A percentile compares a stretch with the other conserved stretches of the same genome.
These are phyloP conservation scores for Laetiporus sulphureus DNA, from an alignment of 1,284 basidiomycete genomes.

Conservation along the genomic window DNA sequence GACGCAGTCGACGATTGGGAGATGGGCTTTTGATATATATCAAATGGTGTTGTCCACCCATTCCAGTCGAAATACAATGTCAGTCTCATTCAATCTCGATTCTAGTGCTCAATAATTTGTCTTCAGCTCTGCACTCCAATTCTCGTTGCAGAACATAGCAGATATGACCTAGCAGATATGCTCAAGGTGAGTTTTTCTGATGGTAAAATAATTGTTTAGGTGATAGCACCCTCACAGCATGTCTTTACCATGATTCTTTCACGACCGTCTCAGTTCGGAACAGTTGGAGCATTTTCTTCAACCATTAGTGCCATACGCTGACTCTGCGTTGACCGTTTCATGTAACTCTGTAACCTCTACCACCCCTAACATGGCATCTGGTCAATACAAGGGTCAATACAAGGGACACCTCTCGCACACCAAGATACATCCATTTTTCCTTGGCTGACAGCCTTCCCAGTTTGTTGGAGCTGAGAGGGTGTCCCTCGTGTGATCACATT, in stretches of 20 bases:
- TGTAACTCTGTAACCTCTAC: no score
- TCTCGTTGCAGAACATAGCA: constrained; percentile 23
- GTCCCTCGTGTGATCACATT: no score
- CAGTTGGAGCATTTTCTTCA: constrained; percentile 21
- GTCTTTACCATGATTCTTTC: constrained; percentile 23
- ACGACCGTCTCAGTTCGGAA: constrained; percentile 25
- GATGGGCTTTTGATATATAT: constrained; percentile 46
- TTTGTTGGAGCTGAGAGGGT: no score
- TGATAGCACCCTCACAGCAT: constrained; percentile 10
- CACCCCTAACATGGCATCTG: no score
- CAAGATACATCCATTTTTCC: no score
- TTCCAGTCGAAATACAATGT: constrained; percentile 36
- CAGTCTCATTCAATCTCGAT: not conserved
- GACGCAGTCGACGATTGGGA: constrained; percentile 40
- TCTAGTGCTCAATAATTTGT: not conserved
- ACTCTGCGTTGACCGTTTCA: no score
- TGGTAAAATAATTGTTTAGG: not conserved
- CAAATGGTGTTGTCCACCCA: constrained; percentile 35
- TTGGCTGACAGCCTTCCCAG: no score
- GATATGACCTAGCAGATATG: constrained; percentile 20
- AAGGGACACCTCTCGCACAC: no score
- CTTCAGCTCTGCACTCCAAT: constrained; percentile 20
- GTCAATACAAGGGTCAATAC: no score
- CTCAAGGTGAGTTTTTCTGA: not conserved
- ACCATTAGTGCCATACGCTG: constrained; percentile 21